Conservation (phyloP, 2,329 filamentous ascomycete genomes). For the Alternaria brassicae region DNA sequence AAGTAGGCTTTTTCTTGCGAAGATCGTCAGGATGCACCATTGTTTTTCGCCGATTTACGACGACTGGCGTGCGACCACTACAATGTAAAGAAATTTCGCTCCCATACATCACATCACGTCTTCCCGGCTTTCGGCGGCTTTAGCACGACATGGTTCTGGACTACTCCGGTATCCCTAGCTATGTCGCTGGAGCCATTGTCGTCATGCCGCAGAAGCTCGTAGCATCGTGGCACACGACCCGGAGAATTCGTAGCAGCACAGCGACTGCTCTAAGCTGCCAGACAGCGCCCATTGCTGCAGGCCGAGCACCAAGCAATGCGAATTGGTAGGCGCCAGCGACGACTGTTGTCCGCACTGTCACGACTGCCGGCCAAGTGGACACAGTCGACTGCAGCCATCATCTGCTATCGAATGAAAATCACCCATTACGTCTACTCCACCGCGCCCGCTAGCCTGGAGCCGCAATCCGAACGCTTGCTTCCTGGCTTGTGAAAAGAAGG, state of each 20-base stretch:
- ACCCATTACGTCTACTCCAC: conserved; percentile 38
- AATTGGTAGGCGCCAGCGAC: conserved; percentile 8
- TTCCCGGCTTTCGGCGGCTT: conserved; percentile 41
- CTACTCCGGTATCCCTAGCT: conserved; percentile 15
- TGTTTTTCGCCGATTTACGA: conserved; percentile 27
- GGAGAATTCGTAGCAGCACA: conserved; percentile 7
- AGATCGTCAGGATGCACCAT: conserved; percentile 10
- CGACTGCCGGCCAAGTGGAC: conserved; percentile 37
- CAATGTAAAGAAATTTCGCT: conserved; percentile 22
- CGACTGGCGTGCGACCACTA: conserved; percentile 14
- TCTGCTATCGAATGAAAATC: conserved; percentile 33
- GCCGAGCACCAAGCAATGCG: conserved; percentile 14
- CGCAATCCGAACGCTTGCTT: conserved; percentile 33
- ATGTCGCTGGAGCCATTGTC: conserved; percentile 24
- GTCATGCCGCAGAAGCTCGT: conserved; percentile 28
- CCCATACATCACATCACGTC: conserved; percentile 23
- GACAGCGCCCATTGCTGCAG: conserved; percentile 10
- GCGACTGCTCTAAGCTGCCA: not conserved
- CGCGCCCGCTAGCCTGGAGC: conserved; percentile 32
- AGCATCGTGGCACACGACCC: conserved; percentile 39
- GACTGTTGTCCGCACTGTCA: conserved; percentile 2
- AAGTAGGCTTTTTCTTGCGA: conserved; percentile 28
- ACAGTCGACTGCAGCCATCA: conserved; percentile 29
- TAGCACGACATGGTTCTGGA: conserved; percentile 21
- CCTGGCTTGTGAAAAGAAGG: conserved; percentile 37